Evolutionary conservation across 495 filamentous ascomycete species (phyloP).

Genomic region (Aspergillus campestris): DNA sequence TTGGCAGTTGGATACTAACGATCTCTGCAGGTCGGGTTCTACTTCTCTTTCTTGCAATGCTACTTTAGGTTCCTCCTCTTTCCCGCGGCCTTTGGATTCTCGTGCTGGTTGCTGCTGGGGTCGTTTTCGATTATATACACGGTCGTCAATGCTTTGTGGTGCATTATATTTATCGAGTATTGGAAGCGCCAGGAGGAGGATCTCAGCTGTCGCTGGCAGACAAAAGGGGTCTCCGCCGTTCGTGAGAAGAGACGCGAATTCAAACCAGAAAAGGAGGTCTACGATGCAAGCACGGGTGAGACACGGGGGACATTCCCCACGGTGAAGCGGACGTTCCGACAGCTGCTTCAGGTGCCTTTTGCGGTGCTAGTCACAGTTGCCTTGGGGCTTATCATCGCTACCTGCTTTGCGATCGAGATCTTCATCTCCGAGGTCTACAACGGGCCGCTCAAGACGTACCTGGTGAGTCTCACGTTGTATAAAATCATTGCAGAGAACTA

Average conservation of each 20-base stretch:
- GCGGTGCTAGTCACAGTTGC: slow-evolving; percentile 59
- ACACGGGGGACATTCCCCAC: slow-evolving; percentile 68
- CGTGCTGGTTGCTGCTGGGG: slow-evolving; percentile 74
- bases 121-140: slow-evolving; percentile 80
- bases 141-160: slow-evolving; percentile 75
- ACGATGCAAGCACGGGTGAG: slow-evolving; percentile 83
- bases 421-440: slow-evolving; percentile 92
- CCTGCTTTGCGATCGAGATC: slow-evolving; percentile 90
- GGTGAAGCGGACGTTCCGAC: slow-evolving; percentile 64
- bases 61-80: slow-evolving; percentile 84
- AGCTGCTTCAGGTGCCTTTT: slow-evolving; percentile 85
- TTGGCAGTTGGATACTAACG: background rate
- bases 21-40: slow-evolving; percentile 63
- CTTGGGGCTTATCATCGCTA: slow-evolving; percentile 73
- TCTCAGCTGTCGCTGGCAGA: slow-evolving; percentile 84
- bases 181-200: slow-evolving; percentile 95
- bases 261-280: slow-evolving; percentile 60
- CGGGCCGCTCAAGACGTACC: slow-evolving; percentile 74
- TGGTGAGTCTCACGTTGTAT: slow-evolving; percentile 46
- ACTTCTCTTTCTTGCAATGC: slow-evolving; percentile 91
- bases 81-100: slow-evolving; percentile 75
- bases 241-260: slow-evolving; percentile 72
- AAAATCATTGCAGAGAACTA: slow-evolving; percentile 13
- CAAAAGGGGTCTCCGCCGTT: slow-evolving; percentile 76
- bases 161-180: slow-evolving; percentile 85